Evolutionary conservation across 495 filamentous ascomycete genomes (phyloP).

Genomic region (Cenococcum geophilum): DNA sequence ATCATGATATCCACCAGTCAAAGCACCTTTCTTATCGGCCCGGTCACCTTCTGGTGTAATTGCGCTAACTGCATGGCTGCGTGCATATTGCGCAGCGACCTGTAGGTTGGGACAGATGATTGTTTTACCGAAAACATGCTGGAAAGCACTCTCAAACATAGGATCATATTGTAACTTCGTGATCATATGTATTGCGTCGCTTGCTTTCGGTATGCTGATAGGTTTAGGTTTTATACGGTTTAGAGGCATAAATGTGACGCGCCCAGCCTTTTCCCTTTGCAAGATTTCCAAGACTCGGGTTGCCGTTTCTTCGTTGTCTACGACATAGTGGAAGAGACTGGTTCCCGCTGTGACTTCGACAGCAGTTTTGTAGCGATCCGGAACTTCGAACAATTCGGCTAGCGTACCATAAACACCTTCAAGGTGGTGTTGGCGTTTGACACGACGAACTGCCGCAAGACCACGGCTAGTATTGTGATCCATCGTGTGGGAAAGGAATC

Average conservation of each 20-base stretch:
- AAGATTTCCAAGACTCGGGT: slow-evolving; percentile 73
- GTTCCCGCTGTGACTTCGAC: slow-evolving; percentile 90
- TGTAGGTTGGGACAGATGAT: slow-evolving; percentile 87
- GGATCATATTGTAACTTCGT: slow-evolving; percentile 76
- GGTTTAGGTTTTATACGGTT: slow-evolving; percentile 65
- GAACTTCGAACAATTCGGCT: slow-evolving; percentile 81
- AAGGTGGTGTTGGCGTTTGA: slow-evolving; percentile 70
- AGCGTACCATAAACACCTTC: slow-evolving; percentile 89
- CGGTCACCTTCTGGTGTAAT: slow-evolving; percentile 93
- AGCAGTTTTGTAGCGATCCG: slow-evolving; percentile 78
- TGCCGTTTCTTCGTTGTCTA: slow-evolving; percentile 86
- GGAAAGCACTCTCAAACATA: slow-evolving; percentile 75
- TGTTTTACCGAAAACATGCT: slow-evolving; percentile 91
- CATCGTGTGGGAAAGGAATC: slow-evolving; percentile 75
- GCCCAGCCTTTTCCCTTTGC: slow-evolving; percentile 71
- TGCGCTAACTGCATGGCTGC: slow-evolving; percentile 82
- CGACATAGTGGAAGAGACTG: slow-evolving; percentile 93
- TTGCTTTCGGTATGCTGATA: slow-evolving; percentile 72
- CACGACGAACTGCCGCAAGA: slow-evolving; percentile 69
- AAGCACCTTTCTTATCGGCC: slow-evolving; percentile 85
- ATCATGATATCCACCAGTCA: slow-evolving; percentile 91
- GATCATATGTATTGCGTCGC: slow-evolving; percentile 80
- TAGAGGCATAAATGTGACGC: slow-evolving; percentile 92
- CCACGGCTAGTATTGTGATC: slow-evolving; percentile 79
- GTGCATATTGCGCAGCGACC: slow-evolving; percentile 79